Base-by-base conservation (phyloP, 306 rosid genomes). In the Lathyrus aphaca region DNA sequence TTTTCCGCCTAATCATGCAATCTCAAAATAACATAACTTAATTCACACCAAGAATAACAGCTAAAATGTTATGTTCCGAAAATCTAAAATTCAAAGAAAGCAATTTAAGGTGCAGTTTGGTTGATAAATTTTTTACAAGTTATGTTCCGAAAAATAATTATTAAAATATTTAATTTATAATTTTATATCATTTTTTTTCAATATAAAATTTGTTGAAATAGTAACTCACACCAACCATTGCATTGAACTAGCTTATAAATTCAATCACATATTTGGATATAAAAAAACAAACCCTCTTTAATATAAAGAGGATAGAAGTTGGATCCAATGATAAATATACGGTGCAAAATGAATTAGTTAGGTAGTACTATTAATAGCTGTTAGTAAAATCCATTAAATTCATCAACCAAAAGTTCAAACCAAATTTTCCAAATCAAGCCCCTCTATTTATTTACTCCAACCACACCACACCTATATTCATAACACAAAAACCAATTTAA, bases 381-480 rank as follows among this genome's bases (percentile, higher is more conserved):
- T 71, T 82, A 7, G 39, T 7, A 63, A 11, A 10, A 19, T 11
- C 15, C 79, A 79, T 64, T 86, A 80, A 77, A 67, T 77, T 62
- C 82, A 44, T 48, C 77, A 61, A 53, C 68, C 80, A 60, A 84
- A 76, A 71, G 77, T 65, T 72, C 45, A 75, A 43, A 30, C 18
- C 63, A 23, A 21, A 0, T 6, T 64, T 74, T 56, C 56, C 69
- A 19, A 77, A 51, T 39, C 3, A 25, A 54, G 12, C 4, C 42
- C 8, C 45, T 35, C 66, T 37, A 60, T 60, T 60, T 37, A 60
- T 37, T 37, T 55, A 49, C 56, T 49, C 27, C 56, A 55, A 55
- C 62, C 6, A 55, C 37, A 5, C 2, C 37, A 25, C 4, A 55
- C 58, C 30, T 10, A 51, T 9, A 4, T 18, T 10, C 4, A 51